These are phyloP conservation scores for Penicillium riverlandense DNA, from an alignment of 495 filamentous ascomycete genomes.

Conservation along the genomic window DNA sequence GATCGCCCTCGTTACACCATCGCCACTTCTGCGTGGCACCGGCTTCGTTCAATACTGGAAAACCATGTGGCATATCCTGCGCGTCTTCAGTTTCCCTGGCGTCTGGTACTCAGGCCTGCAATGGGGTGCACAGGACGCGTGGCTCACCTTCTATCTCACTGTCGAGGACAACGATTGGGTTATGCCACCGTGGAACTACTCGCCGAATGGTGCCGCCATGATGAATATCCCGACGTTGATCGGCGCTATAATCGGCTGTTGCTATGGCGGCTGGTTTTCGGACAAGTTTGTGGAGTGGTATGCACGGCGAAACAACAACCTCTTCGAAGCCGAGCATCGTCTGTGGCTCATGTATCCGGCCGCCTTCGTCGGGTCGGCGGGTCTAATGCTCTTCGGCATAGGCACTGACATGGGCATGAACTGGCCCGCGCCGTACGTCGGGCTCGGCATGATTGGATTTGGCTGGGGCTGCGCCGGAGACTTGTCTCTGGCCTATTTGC, in stretches of 20 bases:
- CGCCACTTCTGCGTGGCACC: constrained; percentile 15
- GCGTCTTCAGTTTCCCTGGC: constrained; percentile 26
- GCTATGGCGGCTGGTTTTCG: constrained; percentile 29
- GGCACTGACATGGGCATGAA: constrained; percentile 17
- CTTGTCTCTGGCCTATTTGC: constrained; percentile 23
- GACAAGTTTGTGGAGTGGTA: constrained; percentile 27
- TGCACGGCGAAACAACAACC: constrained; percentile 18
- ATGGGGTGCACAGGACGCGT: constrained; percentile 32
- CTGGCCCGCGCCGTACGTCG: constrained; percentile 20
- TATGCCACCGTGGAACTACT: constrained; percentile 15
- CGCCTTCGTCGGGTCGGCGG: constrained; percentile 20
- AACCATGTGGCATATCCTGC: constrained; percentile 17
- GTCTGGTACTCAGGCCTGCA: constrained; percentile 26
- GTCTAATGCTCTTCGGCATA: constrained; percentile 28
- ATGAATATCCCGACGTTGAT: constrained; percentile 30
- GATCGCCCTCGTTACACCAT: constrained; percentile 22
- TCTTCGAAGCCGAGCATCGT: constrained; percentile 26
- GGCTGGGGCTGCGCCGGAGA: constrained; percentile 30
- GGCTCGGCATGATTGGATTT: constrained; percentile 25
- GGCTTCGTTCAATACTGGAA: constrained; percentile 20
- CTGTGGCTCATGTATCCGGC: constrained; percentile 28
- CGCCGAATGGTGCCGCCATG: constrained; percentile 1
- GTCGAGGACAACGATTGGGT: constrained; percentile 26
- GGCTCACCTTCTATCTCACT: constrained; percentile 32
- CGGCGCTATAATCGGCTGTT: constrained; percentile 24